These are phyloP conservation scores for Pleurotus eryngii DNA, from an alignment of 768 basidiomycete genomes.

Conservation along the genomic window DNA sequence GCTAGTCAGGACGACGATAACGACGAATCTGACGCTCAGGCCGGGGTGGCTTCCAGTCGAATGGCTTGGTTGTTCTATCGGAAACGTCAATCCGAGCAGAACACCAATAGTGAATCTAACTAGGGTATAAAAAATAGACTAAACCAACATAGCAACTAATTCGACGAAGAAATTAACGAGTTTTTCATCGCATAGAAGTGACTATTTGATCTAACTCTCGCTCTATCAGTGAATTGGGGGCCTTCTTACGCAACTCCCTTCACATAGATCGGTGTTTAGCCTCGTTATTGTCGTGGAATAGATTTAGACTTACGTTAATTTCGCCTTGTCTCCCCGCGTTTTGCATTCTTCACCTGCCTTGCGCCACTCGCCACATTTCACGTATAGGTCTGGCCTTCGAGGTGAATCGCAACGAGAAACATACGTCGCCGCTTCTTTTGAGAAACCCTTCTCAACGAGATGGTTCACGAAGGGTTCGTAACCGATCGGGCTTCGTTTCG, in stretches of 20 bases:
- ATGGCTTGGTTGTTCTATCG: not conserved
- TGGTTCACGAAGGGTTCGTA: constrained; percentile 89
- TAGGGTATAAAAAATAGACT: not conserved
- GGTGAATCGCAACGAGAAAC: constrained; percentile 83
- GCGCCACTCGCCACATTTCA: constrained; percentile 88
- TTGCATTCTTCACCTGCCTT: constrained; percentile 87
- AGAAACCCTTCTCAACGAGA: constrained; percentile 69
- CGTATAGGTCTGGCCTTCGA: constrained; percentile 82
- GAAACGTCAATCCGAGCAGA: not conserved
- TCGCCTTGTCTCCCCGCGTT: constrained; percentile 80
- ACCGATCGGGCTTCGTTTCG: constrained; percentile 90
- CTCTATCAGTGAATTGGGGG: constrained; percentile 77
- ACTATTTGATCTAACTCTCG: constrained; percentile 72
- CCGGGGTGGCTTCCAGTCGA: not conserved
- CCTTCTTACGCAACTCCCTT: constrained; percentile 69
- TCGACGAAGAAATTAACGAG: no score
- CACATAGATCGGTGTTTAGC: constrained; percentile 9
- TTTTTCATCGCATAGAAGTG: constrained; percentile 59
- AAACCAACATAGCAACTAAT: not conserved
- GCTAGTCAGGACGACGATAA: constrained; percentile 43
- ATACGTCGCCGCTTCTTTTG: constrained; percentile 73
- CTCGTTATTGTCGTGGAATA: constrained; percentile 2
- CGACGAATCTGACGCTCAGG: constrained; percentile 35
- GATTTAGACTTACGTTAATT: constrained; percentile 66
- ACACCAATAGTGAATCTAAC: not conserved